Conservation (phyloP, 805 yeast genomes). For the Cyberlindnera subsufficiens region DNA sequence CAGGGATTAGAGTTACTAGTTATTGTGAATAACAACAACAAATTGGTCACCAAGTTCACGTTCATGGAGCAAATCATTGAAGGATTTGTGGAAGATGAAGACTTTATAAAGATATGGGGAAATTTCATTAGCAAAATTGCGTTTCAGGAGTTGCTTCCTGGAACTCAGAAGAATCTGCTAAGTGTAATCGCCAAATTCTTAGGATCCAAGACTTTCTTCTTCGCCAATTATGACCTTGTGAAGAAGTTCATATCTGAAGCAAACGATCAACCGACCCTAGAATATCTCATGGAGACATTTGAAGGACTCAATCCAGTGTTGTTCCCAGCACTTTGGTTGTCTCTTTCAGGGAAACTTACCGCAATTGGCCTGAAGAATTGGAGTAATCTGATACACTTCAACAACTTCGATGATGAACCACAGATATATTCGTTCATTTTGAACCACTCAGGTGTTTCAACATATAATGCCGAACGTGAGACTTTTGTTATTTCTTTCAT, state of each 20-base stretch:
- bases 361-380: slow-evolving; percentile 16
- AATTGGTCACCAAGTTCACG: slow-evolving; percentile 1
- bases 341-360: slow-evolving; percentile 12
- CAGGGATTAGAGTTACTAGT: slow-evolving; percentile 6
- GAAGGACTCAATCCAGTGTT: slow-evolving; percentile 12
- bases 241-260: background rate
- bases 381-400: slow-evolving; percentile 18
- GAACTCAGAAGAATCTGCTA: slow-evolving; percentile 11
- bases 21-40: slow-evolving; percentile 7
- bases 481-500: slow-evolving; percentile 11
- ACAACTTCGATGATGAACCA: slow-evolving; percentile 20
- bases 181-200: slow-evolving; percentile 6
- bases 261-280: slow-evolving; percentile 1
- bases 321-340: slow-evolving; percentile 20
- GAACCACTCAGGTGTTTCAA: slow-evolving; percentile 10
- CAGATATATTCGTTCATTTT: slow-evolving; percentile 15
- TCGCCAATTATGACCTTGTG: slow-evolving; percentile 2
- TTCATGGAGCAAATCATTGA: slow-evolving; percentile 4
- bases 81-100: background rate
- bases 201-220: slow-evolving; percentile 6
- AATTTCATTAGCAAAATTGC: slow-evolving; percentile 1
- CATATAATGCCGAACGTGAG: slow-evolving; percentile 15
- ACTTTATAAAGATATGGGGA: slow-evolving; percentile 5
- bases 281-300: slow-evolving; percentile 9
- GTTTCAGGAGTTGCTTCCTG: background rate